phyloP scores from a whole-genome alignment of 2,329 filamentous ascomycete species.

The Cladosporium sp. region DNA sequence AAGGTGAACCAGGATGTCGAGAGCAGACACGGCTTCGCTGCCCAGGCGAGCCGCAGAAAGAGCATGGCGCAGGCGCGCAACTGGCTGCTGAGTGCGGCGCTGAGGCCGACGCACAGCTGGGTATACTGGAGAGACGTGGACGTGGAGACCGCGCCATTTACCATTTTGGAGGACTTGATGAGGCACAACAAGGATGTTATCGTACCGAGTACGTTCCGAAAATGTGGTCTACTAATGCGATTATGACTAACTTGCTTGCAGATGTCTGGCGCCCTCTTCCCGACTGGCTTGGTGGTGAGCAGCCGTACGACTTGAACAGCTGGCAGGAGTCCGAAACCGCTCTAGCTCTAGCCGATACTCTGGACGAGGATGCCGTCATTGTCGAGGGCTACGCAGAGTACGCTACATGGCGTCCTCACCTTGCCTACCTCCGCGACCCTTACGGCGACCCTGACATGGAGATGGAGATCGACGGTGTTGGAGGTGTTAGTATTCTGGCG shows the following conservation, averaged over 20 bases:
- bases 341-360: constrained; percentile 81
- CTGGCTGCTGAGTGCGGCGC: constrained; percentile 88
- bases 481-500: constrained; percentile 92
- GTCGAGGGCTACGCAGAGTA: constrained; percentile 99
- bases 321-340: constrained; percentile 99
- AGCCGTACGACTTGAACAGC: constrained; percentile 96
- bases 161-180: constrained; percentile 96
- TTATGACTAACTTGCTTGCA: background rate
- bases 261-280: constrained; percentile 97
- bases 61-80: constrained; percentile 97
- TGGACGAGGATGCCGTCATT: constrained; percentile 97
- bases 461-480: constrained; percentile 98
- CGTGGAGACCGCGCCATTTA: constrained; percentile 93
- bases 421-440: constrained; percentile 92
- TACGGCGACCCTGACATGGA: constrained; percentile 99
- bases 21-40: constrained; percentile 93
- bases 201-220: constrained; percentile 73
- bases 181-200: constrained; percentile 98
- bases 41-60: constrained; percentile 87
- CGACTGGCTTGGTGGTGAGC: constrained; percentile 96
- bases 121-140: constrained; percentile 99
- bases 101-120: constrained; percentile 95
- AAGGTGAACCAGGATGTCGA: constrained; percentile 97
- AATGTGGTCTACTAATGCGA: no score
- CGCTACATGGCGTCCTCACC: constrained; percentile 93